Conservation (phyloP, 179 eudicot species). For the Monotropa hypopitys region DNA sequence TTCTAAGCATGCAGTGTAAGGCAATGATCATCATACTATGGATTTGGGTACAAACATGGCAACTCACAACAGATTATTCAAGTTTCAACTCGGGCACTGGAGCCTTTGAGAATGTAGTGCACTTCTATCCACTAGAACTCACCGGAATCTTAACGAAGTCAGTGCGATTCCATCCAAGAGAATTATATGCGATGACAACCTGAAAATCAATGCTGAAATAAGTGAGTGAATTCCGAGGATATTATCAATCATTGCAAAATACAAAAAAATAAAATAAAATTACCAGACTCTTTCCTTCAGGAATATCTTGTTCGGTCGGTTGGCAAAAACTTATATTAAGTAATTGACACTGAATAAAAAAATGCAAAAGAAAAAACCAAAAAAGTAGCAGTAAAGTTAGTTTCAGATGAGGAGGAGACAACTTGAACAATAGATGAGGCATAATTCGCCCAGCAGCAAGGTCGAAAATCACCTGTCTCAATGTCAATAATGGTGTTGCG, state of each 20-base stretch:
- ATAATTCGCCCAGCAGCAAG: not conserved
- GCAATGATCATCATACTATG: not conserved
- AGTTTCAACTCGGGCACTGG: constrained; percentile 3
- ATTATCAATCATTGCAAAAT: not conserved
- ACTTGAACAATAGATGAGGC: not conserved
- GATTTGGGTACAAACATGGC: not conserved
- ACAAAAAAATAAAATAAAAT: constrained; percentile 1
- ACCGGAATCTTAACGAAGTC: constrained; percentile 69
- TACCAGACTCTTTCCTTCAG: constrained; percentile 75
- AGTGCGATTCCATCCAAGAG: constrained; percentile 83
- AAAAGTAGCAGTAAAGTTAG: not conserved
- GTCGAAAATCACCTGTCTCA: constrained; percentile 45
- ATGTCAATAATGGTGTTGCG: constrained; percentile 17
- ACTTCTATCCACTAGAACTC: constrained; percentile 12
- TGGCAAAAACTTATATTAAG: constrained; percentile 87
- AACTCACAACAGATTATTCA: not conserved
- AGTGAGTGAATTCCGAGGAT: not conserved
- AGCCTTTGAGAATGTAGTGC: not conserved
- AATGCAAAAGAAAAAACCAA: not conserved
- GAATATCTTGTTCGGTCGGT: constrained; percentile 58
- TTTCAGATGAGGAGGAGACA: not conserved
- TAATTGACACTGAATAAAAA: constrained; percentile 54
- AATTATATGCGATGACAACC: constrained; percentile 77
- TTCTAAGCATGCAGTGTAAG: not conserved
- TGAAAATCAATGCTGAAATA: constrained; percentile 20